Percentiles rank a stretch among this genome's conserved stretches.
Conservation (phyloP, 2,329 filamentous ascomycete genomes). For the Cladosporium cucumerinum region DNA sequence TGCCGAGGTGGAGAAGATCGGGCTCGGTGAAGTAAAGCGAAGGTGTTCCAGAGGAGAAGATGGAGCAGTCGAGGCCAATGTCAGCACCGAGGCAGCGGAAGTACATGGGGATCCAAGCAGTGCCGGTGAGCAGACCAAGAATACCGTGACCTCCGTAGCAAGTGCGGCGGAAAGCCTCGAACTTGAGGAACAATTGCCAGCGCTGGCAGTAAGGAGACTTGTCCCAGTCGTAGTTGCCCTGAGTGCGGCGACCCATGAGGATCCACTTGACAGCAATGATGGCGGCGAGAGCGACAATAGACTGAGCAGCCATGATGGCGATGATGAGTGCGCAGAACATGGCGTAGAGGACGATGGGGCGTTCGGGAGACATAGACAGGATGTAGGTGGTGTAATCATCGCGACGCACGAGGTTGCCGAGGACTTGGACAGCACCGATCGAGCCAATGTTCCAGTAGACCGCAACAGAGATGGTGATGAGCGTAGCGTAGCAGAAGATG, state of each 20-base stretch:
- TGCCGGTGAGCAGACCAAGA: slow-evolving; percentile 53
- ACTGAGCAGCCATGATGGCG: slow-evolving; percentile 44
- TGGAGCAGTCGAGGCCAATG: slow-evolving; percentile 54
- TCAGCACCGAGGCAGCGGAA: slow-evolving; percentile 53
- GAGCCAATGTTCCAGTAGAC: slow-evolving; percentile 53
- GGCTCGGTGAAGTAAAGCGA: slow-evolving; percentile 57
- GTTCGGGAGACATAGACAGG: slow-evolving; percentile 20
- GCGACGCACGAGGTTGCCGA: slow-evolving; percentile 37
- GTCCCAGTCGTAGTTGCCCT: slow-evolving; percentile 58
- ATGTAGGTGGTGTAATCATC: slow-evolving; percentile 17
- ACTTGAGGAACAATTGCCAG: slow-evolving; percentile 54
- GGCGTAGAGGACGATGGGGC: slow-evolving; percentile 41
- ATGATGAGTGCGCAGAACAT: slow-evolving; percentile 43
- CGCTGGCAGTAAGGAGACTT: slow-evolving; percentile 54
- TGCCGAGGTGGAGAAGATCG: slow-evolving; percentile 53
- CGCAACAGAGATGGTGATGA: slow-evolving; percentile 46
- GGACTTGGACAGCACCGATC: slow-evolving; percentile 49
- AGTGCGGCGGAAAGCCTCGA: slow-evolving; percentile 50
- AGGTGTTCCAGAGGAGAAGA: slow-evolving; percentile 54
- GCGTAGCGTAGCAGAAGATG: slow-evolving; percentile 51
- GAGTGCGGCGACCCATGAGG: slow-evolving; percentile 49
- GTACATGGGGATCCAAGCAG: slow-evolving; percentile 52
- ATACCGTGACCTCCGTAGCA: slow-evolving; percentile 53
- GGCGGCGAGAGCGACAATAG: slow-evolving; percentile 43
- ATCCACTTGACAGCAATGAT: slow-evolving; percentile 52